Percentiles rank a stretch among this genome's conserved stretches.
These are phyloP conservation scores for Russula abietina DNA, from an alignment of 768 basidiomycete species.

Conservation along the genomic window DNA sequence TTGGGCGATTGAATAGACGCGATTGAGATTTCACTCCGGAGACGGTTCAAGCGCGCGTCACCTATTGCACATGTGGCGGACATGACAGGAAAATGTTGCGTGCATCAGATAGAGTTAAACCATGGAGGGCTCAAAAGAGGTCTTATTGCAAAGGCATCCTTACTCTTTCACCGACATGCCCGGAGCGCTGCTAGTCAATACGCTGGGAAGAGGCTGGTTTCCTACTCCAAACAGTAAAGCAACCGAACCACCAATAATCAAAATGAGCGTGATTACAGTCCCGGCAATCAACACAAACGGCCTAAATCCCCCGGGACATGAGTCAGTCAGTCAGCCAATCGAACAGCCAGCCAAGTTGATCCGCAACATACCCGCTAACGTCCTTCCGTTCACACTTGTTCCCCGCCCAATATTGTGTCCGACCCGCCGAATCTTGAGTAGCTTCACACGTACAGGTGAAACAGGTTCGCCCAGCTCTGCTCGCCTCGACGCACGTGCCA, in stretches of 20 bases:
- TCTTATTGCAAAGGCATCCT: background rate
- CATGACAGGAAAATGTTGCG: background rate
- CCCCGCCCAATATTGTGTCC: conserved; percentile 68
- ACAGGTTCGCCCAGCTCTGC: conserved; percentile 51
- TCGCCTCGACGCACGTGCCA: conserved; percentile 58
- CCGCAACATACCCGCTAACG: conserved; percentile 66
- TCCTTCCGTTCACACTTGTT: conserved; percentile 72
- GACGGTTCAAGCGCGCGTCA: too few relatives aligned
- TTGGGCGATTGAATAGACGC: background rate
- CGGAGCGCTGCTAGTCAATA: conserved; percentile 54
- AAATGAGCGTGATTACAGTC: conserved; percentile 55
- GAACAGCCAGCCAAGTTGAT: background rate
- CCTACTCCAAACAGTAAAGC: conserved; percentile 61
- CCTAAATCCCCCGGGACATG: conserved; percentile 34
- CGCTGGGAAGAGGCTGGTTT: conserved; percentile 61
- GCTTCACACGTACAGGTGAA: conserved; percentile 42
- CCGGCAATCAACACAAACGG: conserved; percentile 72
- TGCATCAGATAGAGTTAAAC: background rate
- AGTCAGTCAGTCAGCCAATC: background rate
- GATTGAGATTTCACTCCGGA: background rate
- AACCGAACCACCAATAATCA: conserved; percentile 63
- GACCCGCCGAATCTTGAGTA: conserved; percentile 48
- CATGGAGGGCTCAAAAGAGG: background rate
- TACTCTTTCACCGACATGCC: conserved; percentile 15
- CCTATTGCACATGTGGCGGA: background rate